phyloP scores from a whole-genome alignment of 2,329 filamentous ascomycete species.

The Blumeriella jaapii region DNA sequence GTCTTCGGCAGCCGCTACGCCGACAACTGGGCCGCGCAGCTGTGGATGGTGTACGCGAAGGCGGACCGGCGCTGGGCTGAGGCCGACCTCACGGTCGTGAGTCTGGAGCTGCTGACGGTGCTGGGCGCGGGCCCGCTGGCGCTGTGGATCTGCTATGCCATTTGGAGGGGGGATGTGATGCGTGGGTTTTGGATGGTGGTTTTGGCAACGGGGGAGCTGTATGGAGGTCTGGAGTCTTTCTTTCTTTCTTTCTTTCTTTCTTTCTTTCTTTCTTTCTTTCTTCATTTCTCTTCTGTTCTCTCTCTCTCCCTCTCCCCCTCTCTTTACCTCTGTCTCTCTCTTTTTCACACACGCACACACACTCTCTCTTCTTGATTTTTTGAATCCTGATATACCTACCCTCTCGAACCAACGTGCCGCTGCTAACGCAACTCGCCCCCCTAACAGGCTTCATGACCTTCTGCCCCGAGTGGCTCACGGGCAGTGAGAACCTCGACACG shows the following conservation, averaged over 20 bases:
- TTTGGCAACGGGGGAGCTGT: constrained; percentile 54
- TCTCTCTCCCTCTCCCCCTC: background rate
- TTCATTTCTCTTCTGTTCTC: background rate
- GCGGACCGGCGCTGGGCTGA: constrained; percentile 54
- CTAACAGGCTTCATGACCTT: constrained; percentile 61
- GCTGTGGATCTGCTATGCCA: constrained; percentile 46
- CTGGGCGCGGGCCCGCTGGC: constrained; percentile 50
- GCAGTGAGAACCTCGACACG: constrained; percentile 48
- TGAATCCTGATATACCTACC: no score
- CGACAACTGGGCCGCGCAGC: constrained; percentile 40
- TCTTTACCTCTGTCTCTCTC: background rate
- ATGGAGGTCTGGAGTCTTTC: constrained; percentile 39
- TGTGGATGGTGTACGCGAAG: constrained; percentile 60
- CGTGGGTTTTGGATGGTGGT: constrained; percentile 52
- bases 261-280: background rate
- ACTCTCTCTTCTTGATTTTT: no score
- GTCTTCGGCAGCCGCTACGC: constrained; percentile 45
- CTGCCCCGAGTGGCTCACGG: constrained; percentile 55
- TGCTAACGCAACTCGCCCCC: no score
- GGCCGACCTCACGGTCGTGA: constrained; percentile 50
- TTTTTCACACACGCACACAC: no score
- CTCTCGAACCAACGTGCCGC: no score
- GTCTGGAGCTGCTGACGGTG: constrained; percentile 54
- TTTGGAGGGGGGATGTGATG: constrained; percentile 42
- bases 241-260: background rate